A percentile compares a stretch with the other conserved stretches of the same genome.
Conservation (phyloP, 1,284 basidiomycete genomes). For the Earliella scabrosa region DNA sequence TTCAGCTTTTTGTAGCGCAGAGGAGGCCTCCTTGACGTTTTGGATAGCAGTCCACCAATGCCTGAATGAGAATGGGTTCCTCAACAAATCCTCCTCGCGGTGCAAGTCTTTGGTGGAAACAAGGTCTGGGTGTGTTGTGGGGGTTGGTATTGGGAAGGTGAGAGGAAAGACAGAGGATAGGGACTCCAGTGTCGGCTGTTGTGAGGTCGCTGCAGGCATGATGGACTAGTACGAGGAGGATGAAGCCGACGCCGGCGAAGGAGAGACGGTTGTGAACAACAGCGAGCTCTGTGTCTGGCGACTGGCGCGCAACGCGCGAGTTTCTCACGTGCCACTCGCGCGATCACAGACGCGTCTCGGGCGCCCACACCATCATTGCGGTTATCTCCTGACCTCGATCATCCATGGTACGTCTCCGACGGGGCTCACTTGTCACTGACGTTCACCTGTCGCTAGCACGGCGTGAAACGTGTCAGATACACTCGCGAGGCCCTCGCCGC, state of each 20-base stretch:
- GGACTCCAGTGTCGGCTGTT: slow-evolving; percentile 42
- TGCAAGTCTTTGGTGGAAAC: slow-evolving; percentile 80
- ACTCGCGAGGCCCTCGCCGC: slow-evolving; percentile 68
- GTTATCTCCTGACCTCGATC: slow-evolving; percentile 11
- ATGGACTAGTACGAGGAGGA: slow-evolving; percentile 18
- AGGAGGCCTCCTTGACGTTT: slow-evolving; percentile 71
- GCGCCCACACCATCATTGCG: background rate
- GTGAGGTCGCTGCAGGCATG: slow-evolving; percentile 53
- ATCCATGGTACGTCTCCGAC: slow-evolving; percentile 8
- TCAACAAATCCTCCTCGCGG: slow-evolving; percentile 94
- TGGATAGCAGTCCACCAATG: slow-evolving; percentile 92
- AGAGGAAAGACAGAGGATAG: slow-evolving; percentile 75
- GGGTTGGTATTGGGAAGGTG: slow-evolving; percentile 84
- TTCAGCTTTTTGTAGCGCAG: slow-evolving; percentile 60
- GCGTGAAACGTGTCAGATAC: slow-evolving; percentile 73
- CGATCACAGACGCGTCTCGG: slow-evolving; percentile 13
- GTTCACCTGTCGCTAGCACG: slow-evolving; percentile 56
- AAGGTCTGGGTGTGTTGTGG: slow-evolving; percentile 77
- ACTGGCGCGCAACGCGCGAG: slow-evolving; percentile 5
- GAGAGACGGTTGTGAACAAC: slow-evolving; percentile 1
- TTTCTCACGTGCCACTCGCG: slow-evolving; percentile 17
- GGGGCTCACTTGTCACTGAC: background rate
- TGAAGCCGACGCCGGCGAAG: background rate
- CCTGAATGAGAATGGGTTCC: slow-evolving; percentile 90
- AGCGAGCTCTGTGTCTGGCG: background rate